A percentile compares a stretch with the other conserved stretches of the same genome.
These are phyloP conservation scores for Xylariaceae sp. DNA, from an alignment of 2,329 filamentous ascomycete species.

Conservation along the genomic window DNA sequence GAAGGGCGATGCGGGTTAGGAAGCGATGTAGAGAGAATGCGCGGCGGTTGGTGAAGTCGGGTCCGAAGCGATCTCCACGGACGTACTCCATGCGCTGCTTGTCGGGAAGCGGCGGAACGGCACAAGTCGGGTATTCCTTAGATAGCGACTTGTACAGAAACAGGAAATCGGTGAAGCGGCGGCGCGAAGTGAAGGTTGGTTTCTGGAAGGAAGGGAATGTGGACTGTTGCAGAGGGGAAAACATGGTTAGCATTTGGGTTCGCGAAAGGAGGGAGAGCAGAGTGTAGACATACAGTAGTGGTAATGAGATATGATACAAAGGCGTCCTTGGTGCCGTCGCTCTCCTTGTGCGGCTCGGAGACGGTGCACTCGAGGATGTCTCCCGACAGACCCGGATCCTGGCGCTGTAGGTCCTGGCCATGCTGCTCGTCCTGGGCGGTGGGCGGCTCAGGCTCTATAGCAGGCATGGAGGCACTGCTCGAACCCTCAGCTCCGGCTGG, in stretches of 20 bases:
- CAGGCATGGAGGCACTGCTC: conserved; percentile 19
- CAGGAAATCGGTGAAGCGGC: conserved; percentile 96
- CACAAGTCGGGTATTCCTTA: conserved; percentile 85
- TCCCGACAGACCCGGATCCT: conserved; percentile 58
- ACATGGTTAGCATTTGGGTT: neutral
- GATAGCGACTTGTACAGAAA: conserved; percentile 91
- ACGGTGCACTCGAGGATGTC: conserved; percentile 84
- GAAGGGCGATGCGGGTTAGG: conserved; percentile 78
- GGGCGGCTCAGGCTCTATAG: conserved; percentile 29
- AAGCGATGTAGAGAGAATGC: conserved; percentile 92
- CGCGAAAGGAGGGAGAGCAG: neutral
- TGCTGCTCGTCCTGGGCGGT: conserved; percentile 37
- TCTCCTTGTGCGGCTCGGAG: conserved; percentile 84
- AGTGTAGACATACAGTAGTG: conserved; percentile 65
- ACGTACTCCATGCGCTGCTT: conserved; percentile 99
- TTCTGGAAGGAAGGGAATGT: conserved; percentile 92
- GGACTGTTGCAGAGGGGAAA: conserved; percentile 55
- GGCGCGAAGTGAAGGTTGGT: conserved; percentile 72
- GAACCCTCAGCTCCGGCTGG: conserved; percentile 33
- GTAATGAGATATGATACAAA: conserved; percentile 96
- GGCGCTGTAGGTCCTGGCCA: conserved; percentile 44
- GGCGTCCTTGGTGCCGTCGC: conserved; percentile 92
- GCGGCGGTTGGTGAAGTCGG: conserved; percentile 85
- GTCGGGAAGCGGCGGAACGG: conserved; percentile 90
- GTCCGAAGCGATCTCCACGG: conserved; percentile 88